Evolutionary conservation across 2,329 filamentous ascomycete species (phyloP), one percentile per base, ranked within the genome.

Genomic region (Colletotrichum salicis): DNA sequence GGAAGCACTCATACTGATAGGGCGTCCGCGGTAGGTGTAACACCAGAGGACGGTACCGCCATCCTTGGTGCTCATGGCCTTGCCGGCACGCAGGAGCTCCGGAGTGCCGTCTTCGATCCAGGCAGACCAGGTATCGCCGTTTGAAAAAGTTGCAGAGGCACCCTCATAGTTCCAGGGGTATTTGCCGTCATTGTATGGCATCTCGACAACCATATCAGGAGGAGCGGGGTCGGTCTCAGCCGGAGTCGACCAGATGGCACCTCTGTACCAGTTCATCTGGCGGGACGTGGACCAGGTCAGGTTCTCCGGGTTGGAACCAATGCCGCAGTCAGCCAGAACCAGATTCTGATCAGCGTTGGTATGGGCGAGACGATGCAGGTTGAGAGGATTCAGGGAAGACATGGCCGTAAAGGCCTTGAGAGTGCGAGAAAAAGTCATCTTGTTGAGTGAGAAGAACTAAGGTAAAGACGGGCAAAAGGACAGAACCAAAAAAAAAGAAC

Each of bases 221-320:
- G 80, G 78, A 15, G 78, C 76, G 12, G 82, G 82, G 48, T 82
- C 82, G 13, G 77, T 75, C 35, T 79, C 79, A 48, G 77, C 79
- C 35, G 78, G 77, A 4, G 76, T 74, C 15, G 82, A 79, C 82
- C 82, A 84, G 41, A 76, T 68, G 55, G 83, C 78, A 11, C 82
- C 78, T 57, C 80, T 65, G 66, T 84, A 84, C 83, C 83, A 84
- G 72, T 84, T 84, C 76, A 84, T 81, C 74, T 84, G 82, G 52
- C 82, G 82, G 56, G 82, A 84, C 5, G 83, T 84, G 7, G 82
- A 84, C 82, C 82, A 84, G 41, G 76, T 78, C 11, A 78, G 76
- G 52, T 84, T 80, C 7, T 78, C 77, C n/a, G 79, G 76, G 75
- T 84, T 83, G 70, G 83, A 80, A 6, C 83, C 83, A 66, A 84